phyloP scores from a whole-genome alignment of 441 rosid species.

The Pelargonium cotyledonis region DNA sequence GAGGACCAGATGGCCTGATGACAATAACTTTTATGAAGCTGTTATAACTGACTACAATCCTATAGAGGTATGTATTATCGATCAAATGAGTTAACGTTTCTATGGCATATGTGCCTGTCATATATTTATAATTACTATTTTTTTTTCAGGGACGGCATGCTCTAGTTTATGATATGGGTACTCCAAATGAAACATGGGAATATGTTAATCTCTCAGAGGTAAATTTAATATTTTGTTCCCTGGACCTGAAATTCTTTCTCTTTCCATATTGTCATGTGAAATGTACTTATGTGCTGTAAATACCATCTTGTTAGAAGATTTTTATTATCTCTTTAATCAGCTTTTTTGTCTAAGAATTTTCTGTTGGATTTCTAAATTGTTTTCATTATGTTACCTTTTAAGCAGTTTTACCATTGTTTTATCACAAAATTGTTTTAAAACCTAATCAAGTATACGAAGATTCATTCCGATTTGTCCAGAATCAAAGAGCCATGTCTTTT shows the following conservation, averaged over 20 bases:
- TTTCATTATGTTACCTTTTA: too few relatives aligned
- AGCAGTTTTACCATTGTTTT: too few relatives aligned
- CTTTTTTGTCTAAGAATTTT: too few relatives aligned
- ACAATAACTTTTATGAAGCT: conserved; percentile 66
- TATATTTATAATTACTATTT: conserved; percentile 19
- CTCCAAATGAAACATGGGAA: conserved; percentile 51
- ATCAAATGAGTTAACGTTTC: conserved; percentile 15
- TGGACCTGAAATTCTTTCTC: not conserved
- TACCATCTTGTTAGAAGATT: too few relatives aligned
- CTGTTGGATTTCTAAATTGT: too few relatives aligned
- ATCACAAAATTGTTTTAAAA: too few relatives aligned
- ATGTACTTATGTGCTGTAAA: conserved; percentile 5
- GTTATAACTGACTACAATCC: conserved; percentile 45
- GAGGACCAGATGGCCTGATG: conserved; percentile 64
- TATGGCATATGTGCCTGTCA: conserved; percentile 9
- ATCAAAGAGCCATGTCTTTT: too few relatives aligned
- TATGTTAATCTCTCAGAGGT: conserved; percentile 63
- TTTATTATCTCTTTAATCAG: too few relatives aligned
- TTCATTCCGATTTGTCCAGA: too few relatives aligned
- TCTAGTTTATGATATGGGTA: conserved; percentile 63
- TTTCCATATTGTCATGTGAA: not conserved
- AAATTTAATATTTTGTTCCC: not conserved
- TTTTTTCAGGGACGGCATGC: conserved; percentile 77
- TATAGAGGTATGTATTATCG: conserved; percentile 35
- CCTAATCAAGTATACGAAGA: too few relatives aligned